Percentiles rank a stretch among this genome's conserved stretches.
Conservation (phyloP, 2,329 filamentous ascomycete genomes). For the Ciborinia camelliae region DNA sequence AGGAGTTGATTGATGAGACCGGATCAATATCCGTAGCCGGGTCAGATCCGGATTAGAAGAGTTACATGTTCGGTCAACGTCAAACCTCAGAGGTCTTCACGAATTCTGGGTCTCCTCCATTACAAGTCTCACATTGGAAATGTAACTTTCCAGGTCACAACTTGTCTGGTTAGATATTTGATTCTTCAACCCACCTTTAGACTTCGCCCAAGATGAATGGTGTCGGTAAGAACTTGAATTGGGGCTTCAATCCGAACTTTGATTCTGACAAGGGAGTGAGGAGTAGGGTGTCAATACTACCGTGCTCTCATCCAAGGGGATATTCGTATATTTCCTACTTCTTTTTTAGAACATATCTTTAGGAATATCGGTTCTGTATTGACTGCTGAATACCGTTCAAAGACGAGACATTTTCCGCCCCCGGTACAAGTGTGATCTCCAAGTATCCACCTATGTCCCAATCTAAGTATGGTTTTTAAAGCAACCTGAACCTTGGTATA, state of each 20-base stretch:
- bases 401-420: too few species aligned
- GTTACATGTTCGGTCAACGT: background rate
- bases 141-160: background rate
- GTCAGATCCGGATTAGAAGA: background rate
- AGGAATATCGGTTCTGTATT: background rate
- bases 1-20: background rate
- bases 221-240: background rate
- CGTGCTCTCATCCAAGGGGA: background rate
- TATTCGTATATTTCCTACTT: background rate
- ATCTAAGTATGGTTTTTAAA: background rate
- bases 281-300: background rate
- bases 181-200: background rate
- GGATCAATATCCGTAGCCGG: background rate
- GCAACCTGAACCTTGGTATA: background rate
- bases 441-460: background rate
- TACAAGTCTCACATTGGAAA: background rate
- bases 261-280: too few species aligned
- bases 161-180: background rate
- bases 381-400: background rate
- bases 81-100: background rate
- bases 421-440: too few species aligned
- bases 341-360: background rate
- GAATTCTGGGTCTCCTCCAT: background rate
- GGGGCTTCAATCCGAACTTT: background rate
- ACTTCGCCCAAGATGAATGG: background rate